Evolutionary conservation across 306 rosid genomes (phyloP), one percentile per base, ranked within the genome.

Genomic region (Fragaria nilgerrensis): DNA sequence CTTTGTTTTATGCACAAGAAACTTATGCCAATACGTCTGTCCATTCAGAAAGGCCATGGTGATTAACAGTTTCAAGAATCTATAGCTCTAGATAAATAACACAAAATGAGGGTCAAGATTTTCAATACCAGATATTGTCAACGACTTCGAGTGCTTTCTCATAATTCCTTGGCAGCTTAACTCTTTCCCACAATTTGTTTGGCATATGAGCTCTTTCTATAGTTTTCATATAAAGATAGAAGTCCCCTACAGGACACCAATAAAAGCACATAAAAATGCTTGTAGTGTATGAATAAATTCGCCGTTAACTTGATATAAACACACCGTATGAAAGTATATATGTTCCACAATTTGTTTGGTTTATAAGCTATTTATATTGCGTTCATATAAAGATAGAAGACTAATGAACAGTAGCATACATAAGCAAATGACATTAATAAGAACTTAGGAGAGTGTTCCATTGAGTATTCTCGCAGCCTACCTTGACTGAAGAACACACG

Each of bases 181-280:
- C 91, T 82, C 96, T 95, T 80, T 95, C 97, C 98, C 97, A 95
- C 77, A 94, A 79, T 68, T 95, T 83, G 72, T 87, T 92, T 4
- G 96, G 96, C 96, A 89, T 87, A 74, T 95, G 98, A 87, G 98
- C 97, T 86, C 97, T 90, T 84, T 94, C 97, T 65, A 91, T 91
- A 37, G 97, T 90, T 87, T 94, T 94, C 98, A 94, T 91, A 78
- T 88, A 91, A 56, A 94, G 98, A 82, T 94, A 90, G 86, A 94
- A 94, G 52, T 91, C 96, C 65, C 98, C 97, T 91, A 86, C 88
- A 81, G 32, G 39, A 85, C 73, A 79, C 81, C 52, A 79, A 68
- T 4, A 4, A 62, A 43, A 66, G 72, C 79, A 17, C 9, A 73
- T 39, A 8, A 65, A 23, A 55, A 2, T 53, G 45, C 65, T 20